Evolutionary conservation across 2,329 filamentous ascomycete genomes (phyloP), one percentile per base, ranked within the genome.

Genomic region (Exophiala bonariae): DNA sequence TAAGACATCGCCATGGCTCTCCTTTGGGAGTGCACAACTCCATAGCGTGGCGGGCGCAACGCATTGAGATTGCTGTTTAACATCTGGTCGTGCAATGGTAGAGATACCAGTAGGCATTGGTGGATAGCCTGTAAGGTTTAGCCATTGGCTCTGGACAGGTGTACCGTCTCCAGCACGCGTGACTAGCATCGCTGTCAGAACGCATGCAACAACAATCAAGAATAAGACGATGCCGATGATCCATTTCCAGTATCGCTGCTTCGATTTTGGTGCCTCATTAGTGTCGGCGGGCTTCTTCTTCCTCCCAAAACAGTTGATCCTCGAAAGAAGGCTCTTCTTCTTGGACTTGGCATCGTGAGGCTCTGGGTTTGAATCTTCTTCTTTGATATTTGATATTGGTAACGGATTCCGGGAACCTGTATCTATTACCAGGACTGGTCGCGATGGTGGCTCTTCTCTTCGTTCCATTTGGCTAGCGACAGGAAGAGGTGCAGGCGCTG

Each of bases 111-210:
- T 92, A 2, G 88, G 89, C 61, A 96, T 88, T 0, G 90, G 86
- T 14, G 91, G 91, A 57, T 88, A 96, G 41, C 84, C 83, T 1
- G 91, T 95, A 52, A 95, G 66, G 62, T 95, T 96, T 47, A 96
- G 75, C 86, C 89, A 96, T 39, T 77, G 70, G 2, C 78, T 76
- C 55, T 77, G 65, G 7, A 73, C 67, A 0, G 70, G 65, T 3
- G 63, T 74, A 45, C 57, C 59, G 61, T 70, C 60, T 32, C 68
- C 62, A 55, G 69, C 69, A 54, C 67, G 71, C 43, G 73, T 75
- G 33, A 89, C 67, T 1, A 80, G 74, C 10, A 82, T 76, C 0
- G 77, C 78, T 9, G 86, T 66, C 3, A 79, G 73, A 18, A 82
- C 63, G 19, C 73, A 70, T 17, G 84, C 46, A 7, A 60, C 55